Evolutionary conservation across 2,329 filamentous ascomycete species (phyloP), one percentile per base, ranked within the genome.

Genomic region (Nigrospora osmanthi): DNA sequence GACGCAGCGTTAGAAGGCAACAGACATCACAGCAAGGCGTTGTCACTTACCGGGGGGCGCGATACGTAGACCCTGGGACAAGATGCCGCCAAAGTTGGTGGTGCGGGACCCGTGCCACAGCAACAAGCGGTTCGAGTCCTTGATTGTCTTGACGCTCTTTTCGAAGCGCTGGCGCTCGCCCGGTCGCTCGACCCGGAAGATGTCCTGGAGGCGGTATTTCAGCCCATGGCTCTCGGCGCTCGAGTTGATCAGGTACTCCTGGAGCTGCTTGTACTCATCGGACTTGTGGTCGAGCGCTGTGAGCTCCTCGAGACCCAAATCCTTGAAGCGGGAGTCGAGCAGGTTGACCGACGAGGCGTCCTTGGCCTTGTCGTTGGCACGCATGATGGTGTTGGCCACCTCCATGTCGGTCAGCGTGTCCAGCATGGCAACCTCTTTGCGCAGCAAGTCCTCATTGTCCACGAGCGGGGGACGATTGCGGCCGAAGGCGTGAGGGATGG

Each of bases 331-430:
- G 38, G 73, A 73, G 60, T 93, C 87, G 4, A 90, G 70, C 10
- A 72, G 70, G 54, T 89, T 75, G n/a, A 86, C 44, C 12, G 48
- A 50, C 11, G 45, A 55, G 11, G 69, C 65, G 45, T 73, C 69
- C 11, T 66, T 66, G 4, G 50, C 42, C 48, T 71, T 69, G 38
- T 42, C 47, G 32, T 78, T 75, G 10, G 73, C 67, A 62, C 85
- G 88, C 76, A 93, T 82, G 58, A 93, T 86, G 34, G 82, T 77
- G 35, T 81, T 78, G 1, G 86, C 81, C 42, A 86, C 82, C 64
- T 89, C 88, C 85, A 93, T 90, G 58, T 91, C 86, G 2, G 81
- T 84, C 58, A 94, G 67, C 42, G 80, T 84, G 56, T 91, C 86
- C 1, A 93, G 74, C 48, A 91, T 72, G 30, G 86, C 83, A 44